phyloP scores from a whole-genome alignment of 2,329 filamentous ascomycete species.

The Monosporascus sp. region DNA sequence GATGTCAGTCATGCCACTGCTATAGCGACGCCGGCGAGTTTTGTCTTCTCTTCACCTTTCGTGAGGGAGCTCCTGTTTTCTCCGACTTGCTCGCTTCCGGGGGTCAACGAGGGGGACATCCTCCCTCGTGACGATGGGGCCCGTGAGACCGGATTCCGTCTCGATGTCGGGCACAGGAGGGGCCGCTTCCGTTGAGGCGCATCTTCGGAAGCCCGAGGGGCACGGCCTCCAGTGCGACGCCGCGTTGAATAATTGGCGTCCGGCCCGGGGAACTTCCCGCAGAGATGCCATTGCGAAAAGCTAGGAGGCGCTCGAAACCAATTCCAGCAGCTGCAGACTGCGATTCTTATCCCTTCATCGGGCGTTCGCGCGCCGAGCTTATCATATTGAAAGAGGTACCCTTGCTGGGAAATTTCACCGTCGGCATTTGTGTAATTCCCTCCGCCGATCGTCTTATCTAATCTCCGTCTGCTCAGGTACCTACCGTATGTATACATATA shows the following conservation, averaged over 20 bases:
- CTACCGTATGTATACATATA: no score
- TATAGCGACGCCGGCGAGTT: neutral
- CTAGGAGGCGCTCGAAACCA: neutral
- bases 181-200: constrained; percentile 40
- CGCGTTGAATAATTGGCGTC: constrained; percentile 19
- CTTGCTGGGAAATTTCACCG: neutral
- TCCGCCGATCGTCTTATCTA: neutral
- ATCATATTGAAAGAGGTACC: neutral
- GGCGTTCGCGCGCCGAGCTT: neutral
- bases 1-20: no score
- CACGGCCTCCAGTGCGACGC: constrained; percentile 17
- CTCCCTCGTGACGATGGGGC: constrained; percentile 32
- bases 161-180: constrained; percentile 45
- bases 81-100: constrained; percentile 35
- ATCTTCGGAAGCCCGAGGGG: constrained; percentile 29
- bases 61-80: constrained; percentile 19
- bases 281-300: constrained; percentile 17
- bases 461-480: no score
- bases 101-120: constrained; percentile 39
- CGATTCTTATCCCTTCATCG: no score
- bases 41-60: constrained; percentile 14
- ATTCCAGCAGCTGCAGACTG: neutral
- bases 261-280: constrained; percentile 22
- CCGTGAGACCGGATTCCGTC: constrained; percentile 41
- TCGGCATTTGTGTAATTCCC: neutral